phyloP scores from a whole-genome alignment of 2,329 filamentous ascomycete species.

The Dryadomyces sulphureus region DNA sequence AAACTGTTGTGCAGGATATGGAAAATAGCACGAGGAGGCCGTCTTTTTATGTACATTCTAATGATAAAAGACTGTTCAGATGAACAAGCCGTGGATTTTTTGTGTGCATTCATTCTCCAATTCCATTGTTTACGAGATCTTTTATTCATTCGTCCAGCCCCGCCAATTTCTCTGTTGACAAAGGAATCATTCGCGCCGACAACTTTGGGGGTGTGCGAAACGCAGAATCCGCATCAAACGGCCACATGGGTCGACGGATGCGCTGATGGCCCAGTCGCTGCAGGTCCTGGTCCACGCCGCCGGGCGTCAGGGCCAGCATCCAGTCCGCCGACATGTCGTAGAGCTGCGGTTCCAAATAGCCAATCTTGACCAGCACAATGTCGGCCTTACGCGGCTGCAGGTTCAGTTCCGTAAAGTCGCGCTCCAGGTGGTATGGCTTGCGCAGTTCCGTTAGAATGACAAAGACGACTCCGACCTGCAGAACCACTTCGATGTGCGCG shows the following conservation, averaged over 20 bases:
- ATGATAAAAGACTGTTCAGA: no score
- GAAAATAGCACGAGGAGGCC: no score
- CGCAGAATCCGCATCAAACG: conserved; percentile 11
- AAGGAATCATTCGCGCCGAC: conserved; percentile 11
- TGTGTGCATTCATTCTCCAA: not conserved
- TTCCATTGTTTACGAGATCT: not conserved
- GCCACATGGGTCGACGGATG: conserved; percentile 31
- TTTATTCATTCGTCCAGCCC: conserved; percentile 7
- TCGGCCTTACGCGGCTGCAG: conserved; percentile 29
- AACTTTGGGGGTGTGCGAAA: conserved; percentile 11
- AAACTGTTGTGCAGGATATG: no score
- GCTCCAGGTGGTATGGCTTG: conserved; percentile 38
- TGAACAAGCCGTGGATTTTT: no score
- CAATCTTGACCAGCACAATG: conserved; percentile 40
- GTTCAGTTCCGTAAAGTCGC: conserved; percentile 32
- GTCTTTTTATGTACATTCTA: no score
- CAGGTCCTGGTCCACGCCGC: conserved; percentile 38
- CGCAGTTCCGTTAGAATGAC: conserved; percentile 35
- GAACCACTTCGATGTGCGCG: conserved; percentile 30
- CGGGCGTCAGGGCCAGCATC: conserved; percentile 38
- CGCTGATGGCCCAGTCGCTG: conserved; percentile 29
- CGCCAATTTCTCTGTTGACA: conserved; percentile 8
- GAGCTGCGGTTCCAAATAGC: conserved; percentile 38
- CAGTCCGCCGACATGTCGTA: conserved; percentile 38
- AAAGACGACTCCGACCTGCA: conserved; percentile 30